Evolutionary conservation across 148 eudicot species (phyloP), one percentile per base, ranked within the genome.

Genomic region (Dysphania ambrosioides): DNA sequence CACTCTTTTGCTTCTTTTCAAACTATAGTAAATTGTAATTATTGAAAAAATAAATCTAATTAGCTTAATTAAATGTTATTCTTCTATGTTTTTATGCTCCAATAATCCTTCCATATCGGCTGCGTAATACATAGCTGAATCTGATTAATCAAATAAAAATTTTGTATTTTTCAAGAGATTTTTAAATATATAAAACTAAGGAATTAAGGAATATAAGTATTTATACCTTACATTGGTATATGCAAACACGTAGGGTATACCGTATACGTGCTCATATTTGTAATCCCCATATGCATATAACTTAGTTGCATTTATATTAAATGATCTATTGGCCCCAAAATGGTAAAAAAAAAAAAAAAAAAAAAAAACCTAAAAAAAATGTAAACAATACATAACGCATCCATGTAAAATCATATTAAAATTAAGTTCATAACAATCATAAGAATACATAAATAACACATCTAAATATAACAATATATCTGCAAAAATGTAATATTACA

Each of bases 1-100:
- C 64, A 74, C 82, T 74, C 74, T 60, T 60, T 79, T 57, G 78
- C 78, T 58, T 68, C 72, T 29, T 74, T 75, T 70, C 72, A 75
- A 67, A 68, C 72, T 67, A 69, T 41, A 56, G 49, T 66, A 21
- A 8, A 11, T 16, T 12, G 13, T 15, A 13, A 11, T 47, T 3
- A 30, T 32, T n/a, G n/a, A n/a, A n/a, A n/a, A n/a, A n/a, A n/a
- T n/a, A n/a, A n/a, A n/a, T n/a, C n/a, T n/a, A n/a, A n/a, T n/a
- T n/a, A n/a, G n/a, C n/a, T n/a, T n/a, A n/a, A n/a, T n/a, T n/a
- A n/a, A 4, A 47, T 47, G 53, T 47, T 47, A 47, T 47, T 13
- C 53, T 47, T 12, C 21, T 47, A 21, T 21, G 51, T 72, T 32
- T 5, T 6, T 31, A 2, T 34, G 7, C 16, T 73, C 68, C 68